A percentile compares a stretch with the other conserved stretches of the same genome.
These are phyloP conservation scores for Starmerella roubikii DNA, from an alignment of 805 yeast genomes.

Conservation along the genomic window DNA sequence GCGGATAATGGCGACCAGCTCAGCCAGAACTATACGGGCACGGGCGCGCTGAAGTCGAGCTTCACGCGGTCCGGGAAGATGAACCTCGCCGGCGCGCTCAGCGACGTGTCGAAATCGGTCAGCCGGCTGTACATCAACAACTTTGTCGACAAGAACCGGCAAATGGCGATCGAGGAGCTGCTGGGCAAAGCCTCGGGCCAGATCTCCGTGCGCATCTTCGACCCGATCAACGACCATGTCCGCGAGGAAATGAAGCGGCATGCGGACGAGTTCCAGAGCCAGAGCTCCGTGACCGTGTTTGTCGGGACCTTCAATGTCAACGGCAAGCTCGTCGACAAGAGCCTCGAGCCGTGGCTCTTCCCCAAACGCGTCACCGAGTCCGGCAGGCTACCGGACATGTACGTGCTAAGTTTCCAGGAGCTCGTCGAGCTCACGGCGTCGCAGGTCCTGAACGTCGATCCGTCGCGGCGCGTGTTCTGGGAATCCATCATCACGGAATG, in stretches of 20 bases:
- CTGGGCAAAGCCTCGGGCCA: conserved; percentile 72
- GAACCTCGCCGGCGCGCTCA: conserved; percentile 93
- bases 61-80: conserved; percentile 90
- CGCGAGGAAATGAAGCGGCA: conserved; percentile 43
- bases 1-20: conserved; percentile 98
- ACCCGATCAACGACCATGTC: conserved; percentile 82
- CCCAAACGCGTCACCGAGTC: conserved; percentile 33
- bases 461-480: conserved; percentile 69
- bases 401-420: conserved; percentile 87
- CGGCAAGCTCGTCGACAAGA: conserved; percentile 44
- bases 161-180: conserved; percentile 73
- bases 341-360: conserved; percentile 66
- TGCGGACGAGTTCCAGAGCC: conserved; percentile 42
- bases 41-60: conserved; percentile 91
- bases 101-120: conserved; percentile 93
- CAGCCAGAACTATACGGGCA: conserved; percentile 91
- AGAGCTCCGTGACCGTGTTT: conserved; percentile 47
- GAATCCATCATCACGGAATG: conserved; percentile 50
- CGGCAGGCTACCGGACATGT: conserved; percentile 50
- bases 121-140: conserved; percentile 91
- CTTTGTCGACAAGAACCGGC: conserved; percentile 83
- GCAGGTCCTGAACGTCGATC: conserved; percentile 73
- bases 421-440: conserved; percentile 87
- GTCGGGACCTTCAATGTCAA: conserved; percentile 82
- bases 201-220: conserved; percentile 56